These are phyloP conservation scores for Arachnomyces sp. DNA, from an alignment of 2,329 filamentous ascomycete genomes.

Conservation along the genomic window DNA sequence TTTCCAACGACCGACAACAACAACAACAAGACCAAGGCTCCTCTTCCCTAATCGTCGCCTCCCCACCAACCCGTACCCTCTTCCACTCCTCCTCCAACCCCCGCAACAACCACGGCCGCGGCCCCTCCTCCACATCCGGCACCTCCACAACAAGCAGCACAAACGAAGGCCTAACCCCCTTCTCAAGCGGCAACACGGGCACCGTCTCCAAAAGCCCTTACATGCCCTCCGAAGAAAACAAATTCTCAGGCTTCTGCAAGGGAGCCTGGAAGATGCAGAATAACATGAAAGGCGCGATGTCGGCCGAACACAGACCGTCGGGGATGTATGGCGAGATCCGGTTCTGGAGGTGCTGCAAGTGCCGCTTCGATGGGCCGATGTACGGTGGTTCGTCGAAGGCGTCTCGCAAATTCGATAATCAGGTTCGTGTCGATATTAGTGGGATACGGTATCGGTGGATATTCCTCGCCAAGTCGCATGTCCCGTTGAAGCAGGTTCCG, in stretches of 20 bases:
- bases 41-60: no score
- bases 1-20: neutral
- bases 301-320: conserved; percentile 15
- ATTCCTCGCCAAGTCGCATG: conserved; percentile 41
- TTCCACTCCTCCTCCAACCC: no score
- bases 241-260: conserved; percentile 38
- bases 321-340: conserved; percentile 24
- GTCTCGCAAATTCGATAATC: conserved; percentile 21
- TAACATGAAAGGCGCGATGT: conserved; percentile 27
- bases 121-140: conserved; percentile 6
- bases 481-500: conserved; percentile 25
- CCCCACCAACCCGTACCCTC: neutral
- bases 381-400: conserved; percentile 12
- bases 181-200: neutral
- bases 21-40: no score
- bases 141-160: conserved; percentile 1
- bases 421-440: conserved; percentile 17
- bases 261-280: conserved; percentile 34
- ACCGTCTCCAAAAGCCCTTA: conserved; percentile 10
- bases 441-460: conserved; percentile 39
- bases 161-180: neutral
- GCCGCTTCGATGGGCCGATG: conserved; percentile 35
- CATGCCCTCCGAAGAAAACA: conserved; percentile 28
- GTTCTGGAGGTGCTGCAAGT: conserved; percentile 35
- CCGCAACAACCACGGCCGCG: conserved; percentile 3